These are phyloP conservation scores for Pyricularia grisea DNA, from an alignment of 2,329 filamentous ascomycete species.

Conservation along the genomic window DNA sequence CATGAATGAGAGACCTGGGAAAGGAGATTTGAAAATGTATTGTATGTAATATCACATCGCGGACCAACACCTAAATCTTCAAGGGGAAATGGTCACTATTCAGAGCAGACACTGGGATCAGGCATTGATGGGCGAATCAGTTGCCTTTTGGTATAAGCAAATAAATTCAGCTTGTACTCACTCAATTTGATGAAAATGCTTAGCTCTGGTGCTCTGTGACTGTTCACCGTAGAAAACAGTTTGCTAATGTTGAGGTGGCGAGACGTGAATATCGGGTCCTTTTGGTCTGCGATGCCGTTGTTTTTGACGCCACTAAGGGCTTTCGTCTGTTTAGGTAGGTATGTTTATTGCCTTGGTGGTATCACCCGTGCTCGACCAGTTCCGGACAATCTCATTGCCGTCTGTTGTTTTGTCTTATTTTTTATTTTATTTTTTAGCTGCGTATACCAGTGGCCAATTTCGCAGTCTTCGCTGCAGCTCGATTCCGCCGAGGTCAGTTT, in stretches of 20 bases:
- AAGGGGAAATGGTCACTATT: not conserved
- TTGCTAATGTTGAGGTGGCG: not conserved
- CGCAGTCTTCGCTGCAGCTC: too few relatives aligned
- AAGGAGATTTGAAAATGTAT: too few relatives aligned
- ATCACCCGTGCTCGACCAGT: not conserved
- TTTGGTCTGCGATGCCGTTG: not conserved
- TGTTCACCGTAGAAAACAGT: too few relatives aligned
- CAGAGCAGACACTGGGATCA: not conserved
- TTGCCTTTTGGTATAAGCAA: not conserved
- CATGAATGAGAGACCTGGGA: not conserved
- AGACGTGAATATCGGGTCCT: not conserved
- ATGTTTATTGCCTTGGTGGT: not conserved
- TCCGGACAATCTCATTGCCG: too few relatives aligned
- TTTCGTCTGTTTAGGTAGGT: not conserved
- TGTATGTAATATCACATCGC: not conserved
- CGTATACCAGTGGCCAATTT: too few relatives aligned
- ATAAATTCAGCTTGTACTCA: not conserved
- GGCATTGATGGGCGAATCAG: not conserved
- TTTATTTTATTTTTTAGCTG: too few relatives aligned
- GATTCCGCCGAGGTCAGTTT: not conserved
- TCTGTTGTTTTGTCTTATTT: too few relatives aligned
- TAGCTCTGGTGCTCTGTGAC: not conserved
- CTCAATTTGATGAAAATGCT: not conserved
- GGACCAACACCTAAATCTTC: not conserved
- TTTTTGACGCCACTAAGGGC: not conserved